Evolutionary conservation across 208 protist species (phyloP), one percentile per base, ranked within the genome.

Genomic region (Phytomonas francai): DNA sequence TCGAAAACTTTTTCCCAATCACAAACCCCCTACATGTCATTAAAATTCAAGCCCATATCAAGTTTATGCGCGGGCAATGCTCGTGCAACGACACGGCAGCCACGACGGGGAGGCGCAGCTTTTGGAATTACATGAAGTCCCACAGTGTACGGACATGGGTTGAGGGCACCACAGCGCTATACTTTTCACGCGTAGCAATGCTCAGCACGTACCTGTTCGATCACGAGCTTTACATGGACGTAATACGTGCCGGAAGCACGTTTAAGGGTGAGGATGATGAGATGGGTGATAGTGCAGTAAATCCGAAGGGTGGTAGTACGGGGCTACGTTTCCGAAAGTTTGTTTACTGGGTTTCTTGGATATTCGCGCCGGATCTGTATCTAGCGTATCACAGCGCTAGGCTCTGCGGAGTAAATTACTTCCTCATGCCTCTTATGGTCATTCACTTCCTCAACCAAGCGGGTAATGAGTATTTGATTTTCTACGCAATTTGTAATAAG

Each of bases 1-100:
- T 87, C 54, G 78, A 83, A 73, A 76, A 67, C 65, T 78, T 76
- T 56, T 79, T 87, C 62, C 81, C 81, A 19, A 71, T 87, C 42
- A 70, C 72, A 59, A 81, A 72, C 63, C 51, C 74, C 25, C 68
- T 87, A 22, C 81, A 87, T 61, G 81, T 68, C 3, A 75, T 87
- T 54, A 87, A 87, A 63, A 60, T 87, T 1, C 33, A 67, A 30
- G 81, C 81, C 28, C 81, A 87, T 33, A 30, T 87, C 33, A 76
- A 74, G 33, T 60, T 81, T 31, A 30, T 84, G 6, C 77, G 77
- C 49, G 71, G 76, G 33, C 27, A 74, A 28, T 79, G 71, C 34
- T 49, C 45, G 4, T 54, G 45, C 16, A 9, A 54, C 45, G 22
- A 25, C 25, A 25, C 45, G 22, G 6, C 45, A 3, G 25, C 19